Percentiles rank a stretch among this genome's conserved stretches.
These are phyloP conservation scores for Colletotrichum sp. DNA, from an alignment of 2,329 filamentous ascomycete species.

Conservation along the genomic window DNA sequence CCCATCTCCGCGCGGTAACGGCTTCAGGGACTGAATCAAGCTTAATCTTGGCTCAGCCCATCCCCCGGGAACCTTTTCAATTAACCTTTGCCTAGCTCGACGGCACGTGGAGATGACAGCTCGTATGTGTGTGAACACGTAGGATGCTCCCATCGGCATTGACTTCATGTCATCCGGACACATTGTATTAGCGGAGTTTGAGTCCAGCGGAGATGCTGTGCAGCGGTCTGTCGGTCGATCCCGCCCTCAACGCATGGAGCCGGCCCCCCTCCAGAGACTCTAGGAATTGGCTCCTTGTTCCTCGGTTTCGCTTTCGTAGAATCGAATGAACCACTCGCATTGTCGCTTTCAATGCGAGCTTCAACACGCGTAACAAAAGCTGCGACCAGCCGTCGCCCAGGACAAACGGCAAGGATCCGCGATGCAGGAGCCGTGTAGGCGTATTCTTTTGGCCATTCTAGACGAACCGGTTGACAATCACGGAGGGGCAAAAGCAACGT, in stretches of 20 bases:
- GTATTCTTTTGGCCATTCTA: not conserved
- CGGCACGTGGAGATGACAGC: not conserved
- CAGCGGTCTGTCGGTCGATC: not conserved
- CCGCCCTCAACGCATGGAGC: not conserved
- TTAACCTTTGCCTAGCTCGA: not conserved
- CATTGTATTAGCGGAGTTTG: not conserved
- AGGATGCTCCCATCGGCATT: not conserved
- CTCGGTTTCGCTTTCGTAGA: constrained; percentile 10
- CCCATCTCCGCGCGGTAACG: not conserved
- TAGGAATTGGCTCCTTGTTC: not conserved
- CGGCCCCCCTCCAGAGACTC: not conserved
- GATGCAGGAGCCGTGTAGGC: not conserved
- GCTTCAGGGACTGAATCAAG: not conserved
- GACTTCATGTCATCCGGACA: not conserved
- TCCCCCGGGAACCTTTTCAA: not conserved
- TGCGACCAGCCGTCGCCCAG: not conserved
- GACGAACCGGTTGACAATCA: not conserved
- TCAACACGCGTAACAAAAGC: not conserved
- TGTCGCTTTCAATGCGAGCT: not conserved
- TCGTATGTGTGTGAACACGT: not conserved
- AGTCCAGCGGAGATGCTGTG: not conserved
- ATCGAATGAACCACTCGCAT: not conserved
- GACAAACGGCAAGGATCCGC: not conserved
- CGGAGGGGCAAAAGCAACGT: not conserved
- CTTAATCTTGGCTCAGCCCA: not conserved